These are phyloP conservation scores for Gautieria morchelliformis DNA, from an alignment of 768 basidiomycete species.

Conservation along the genomic window DNA sequence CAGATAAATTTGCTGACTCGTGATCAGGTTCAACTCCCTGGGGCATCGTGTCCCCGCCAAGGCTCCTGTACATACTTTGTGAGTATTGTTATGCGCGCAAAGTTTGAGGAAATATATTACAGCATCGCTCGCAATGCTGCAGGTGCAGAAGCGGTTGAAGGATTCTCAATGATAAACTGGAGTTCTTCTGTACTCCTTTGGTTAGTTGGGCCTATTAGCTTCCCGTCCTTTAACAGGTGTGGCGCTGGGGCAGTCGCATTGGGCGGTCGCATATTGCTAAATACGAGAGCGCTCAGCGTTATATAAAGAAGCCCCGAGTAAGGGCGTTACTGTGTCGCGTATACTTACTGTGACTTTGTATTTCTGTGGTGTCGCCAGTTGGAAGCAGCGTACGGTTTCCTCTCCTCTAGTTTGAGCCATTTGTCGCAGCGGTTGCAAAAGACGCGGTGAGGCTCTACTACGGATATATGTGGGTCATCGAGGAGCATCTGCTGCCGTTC, in stretches of 20 bases:
- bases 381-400: conserved; percentile 7
- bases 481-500: conserved; percentile 63
- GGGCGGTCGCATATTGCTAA: not conserved
- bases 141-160: too few relatives aligned
- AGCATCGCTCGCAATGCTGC: too few relatives aligned
- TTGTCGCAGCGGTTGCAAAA: conserved; percentile 8
- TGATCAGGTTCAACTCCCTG: too few relatives aligned
- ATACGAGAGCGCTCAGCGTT: too few relatives aligned
- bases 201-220: not conserved
- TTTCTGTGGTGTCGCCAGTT: conserved; percentile 7
- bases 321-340: not conserved
- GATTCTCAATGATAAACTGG: too few relatives aligned
- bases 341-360: conserved; percentile 8
- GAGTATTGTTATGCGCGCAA: too few relatives aligned
- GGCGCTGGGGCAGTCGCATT: not conserved
- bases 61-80: too few relatives aligned
- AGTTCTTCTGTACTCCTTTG: not conserved
- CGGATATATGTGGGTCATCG: conserved; percentile 66
- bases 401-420: conserved; percentile 32
- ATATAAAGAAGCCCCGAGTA: not conserved
- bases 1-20: too few relatives aligned
- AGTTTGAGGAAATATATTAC: too few relatives aligned
- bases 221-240: not conserved
- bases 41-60: too few relatives aligned
- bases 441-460: conserved; percentile 47